Evolutionary conservation across 1,284 basidiomycete species (phyloP).

Genomic region (Caloboletus firmus): DNA sequence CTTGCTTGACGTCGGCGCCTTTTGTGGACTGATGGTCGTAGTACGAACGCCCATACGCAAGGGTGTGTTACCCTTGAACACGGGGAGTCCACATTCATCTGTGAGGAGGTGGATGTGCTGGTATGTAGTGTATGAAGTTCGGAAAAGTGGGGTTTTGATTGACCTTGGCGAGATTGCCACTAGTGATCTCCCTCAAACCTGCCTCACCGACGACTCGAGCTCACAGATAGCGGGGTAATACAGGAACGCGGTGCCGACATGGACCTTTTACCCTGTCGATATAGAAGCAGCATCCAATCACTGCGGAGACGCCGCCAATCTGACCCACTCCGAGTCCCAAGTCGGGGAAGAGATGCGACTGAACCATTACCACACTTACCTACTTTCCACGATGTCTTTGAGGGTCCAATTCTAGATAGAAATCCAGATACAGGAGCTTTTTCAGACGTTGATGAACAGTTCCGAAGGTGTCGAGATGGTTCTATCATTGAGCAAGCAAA

Average conservation of each 20-base stretch:
- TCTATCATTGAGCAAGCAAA: too few relatives aligned
- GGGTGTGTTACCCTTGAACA: too few relatives aligned
- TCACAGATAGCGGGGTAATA: neutral
- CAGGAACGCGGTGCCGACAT: neutral
- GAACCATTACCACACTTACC: too few relatives aligned
- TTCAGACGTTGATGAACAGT: too few relatives aligned
- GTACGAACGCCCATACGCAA: too few relatives aligned
- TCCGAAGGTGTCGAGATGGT: too few relatives aligned
- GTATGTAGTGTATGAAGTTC: neutral
- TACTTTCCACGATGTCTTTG: neutral
- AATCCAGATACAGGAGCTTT: neutral
- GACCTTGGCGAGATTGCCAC: neutral
- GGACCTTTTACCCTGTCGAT: neutral
- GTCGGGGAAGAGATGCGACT: neutral
- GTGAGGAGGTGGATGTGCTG: neutral
- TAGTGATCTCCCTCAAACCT: slow-evolving; percentile 6
- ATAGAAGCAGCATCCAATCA: neutral
- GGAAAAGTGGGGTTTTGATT: neutral
- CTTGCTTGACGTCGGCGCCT: too few relatives aligned
- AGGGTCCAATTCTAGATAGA: neutral
- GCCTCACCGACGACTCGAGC: neutral
- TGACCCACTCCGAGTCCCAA: neutral
- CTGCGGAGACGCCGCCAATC: neutral
- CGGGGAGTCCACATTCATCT: too few relatives aligned
- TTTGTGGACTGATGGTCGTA: too few relatives aligned